These are phyloP conservation scores for Lactarius pseudohatsudake DNA, from an alignment of 768 basidiomycete genomes.

Conservation along the genomic window DNA sequence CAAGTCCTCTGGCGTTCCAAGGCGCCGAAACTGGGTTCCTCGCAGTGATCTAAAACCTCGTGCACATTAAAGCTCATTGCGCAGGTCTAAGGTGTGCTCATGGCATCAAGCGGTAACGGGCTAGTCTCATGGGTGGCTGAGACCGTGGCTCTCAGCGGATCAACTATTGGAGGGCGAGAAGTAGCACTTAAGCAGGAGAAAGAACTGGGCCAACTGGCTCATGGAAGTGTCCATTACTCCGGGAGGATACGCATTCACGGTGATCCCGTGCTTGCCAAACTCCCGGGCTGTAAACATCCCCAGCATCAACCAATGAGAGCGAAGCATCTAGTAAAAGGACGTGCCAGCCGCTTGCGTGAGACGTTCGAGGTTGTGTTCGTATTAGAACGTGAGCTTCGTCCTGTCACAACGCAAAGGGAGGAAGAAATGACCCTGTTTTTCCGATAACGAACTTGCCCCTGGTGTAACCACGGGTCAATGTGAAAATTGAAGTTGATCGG, in stretches of 20 bases:
- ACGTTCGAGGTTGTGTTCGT: background rate
- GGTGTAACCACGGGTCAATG: background rate
- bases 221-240: slow-evolving; percentile 28
- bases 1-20: slow-evolving; percentile 18
- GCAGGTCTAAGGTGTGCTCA: background rate
- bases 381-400: background rate
- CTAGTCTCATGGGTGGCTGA: background rate
- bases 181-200: background rate
- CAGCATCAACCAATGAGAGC: background rate
- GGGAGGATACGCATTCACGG: slow-evolving; percentile 32
- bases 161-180: background rate
- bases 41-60: background rate
- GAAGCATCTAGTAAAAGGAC: background rate
- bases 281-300: slow-evolving; percentile 20
- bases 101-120: background rate
- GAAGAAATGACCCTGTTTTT: slow-evolving; percentile 16
- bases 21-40: slow-evolving; percentile 15
- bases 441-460: slow-evolving; percentile 26
- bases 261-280: slow-evolving; percentile 28
- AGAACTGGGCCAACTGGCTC: slow-evolving; percentile 27
- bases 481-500: background rate
- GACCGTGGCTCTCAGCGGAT: background rate
- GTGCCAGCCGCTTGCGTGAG: slow-evolving; percentile 30
- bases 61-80: background rate
- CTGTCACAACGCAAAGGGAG: background rate